phyloP scores from a whole-genome alignment of 805 yeast species.

The Priceomyces carsonii region DNA sequence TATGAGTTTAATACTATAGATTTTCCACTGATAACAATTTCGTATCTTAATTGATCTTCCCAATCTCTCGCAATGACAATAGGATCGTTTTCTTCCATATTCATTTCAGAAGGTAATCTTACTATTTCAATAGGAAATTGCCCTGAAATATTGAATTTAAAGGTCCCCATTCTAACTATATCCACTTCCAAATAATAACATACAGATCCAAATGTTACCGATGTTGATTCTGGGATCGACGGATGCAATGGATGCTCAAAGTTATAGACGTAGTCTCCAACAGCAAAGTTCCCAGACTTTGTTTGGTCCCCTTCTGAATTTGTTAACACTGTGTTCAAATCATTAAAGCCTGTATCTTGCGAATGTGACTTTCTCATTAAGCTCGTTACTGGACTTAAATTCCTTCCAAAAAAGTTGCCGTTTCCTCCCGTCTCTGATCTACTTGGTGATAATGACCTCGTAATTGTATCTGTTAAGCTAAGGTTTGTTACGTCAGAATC shows the following conservation, averaged over 20 bases:
- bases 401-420: slow-evolving; percentile 26
- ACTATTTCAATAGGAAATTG: slow-evolving; percentile 64
- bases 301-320: slow-evolving; percentile 18
- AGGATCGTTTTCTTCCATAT: slow-evolving; percentile 89
- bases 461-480: slow-evolving; percentile 29
- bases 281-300: slow-evolving; percentile 50
- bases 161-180: slow-evolving; percentile 79
- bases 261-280: slow-evolving; percentile 91
- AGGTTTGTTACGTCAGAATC: slow-evolving; percentile 35
- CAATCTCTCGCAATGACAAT: slow-evolving; percentile 87
- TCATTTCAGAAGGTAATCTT: slow-evolving; percentile 74
- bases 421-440: slow-evolving; percentile 5
- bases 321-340: slow-evolving; percentile 22
- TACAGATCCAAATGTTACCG: slow-evolving; percentile 81
- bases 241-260: slow-evolving; percentile 88
- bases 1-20: slow-evolving; percentile 80
- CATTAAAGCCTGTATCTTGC: slow-evolving; percentile 21
- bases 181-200: slow-evolving; percentile 66
- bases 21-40: slow-evolving; percentile 87
- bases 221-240: slow-evolving; percentile 76
- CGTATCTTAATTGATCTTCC: slow-evolving; percentile 91
- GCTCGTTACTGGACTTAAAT: slow-evolving; percentile 24
- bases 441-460: slow-evolving; percentile 17
- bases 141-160: slow-evolving; percentile 73
- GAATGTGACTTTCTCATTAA: slow-evolving; percentile 23